Percentiles rank a stretch among this genome's conserved stretches.
Conservation (phyloP, 2,329 filamentous ascomycete genomes). For the Biscogniauxia sp. region DNA sequence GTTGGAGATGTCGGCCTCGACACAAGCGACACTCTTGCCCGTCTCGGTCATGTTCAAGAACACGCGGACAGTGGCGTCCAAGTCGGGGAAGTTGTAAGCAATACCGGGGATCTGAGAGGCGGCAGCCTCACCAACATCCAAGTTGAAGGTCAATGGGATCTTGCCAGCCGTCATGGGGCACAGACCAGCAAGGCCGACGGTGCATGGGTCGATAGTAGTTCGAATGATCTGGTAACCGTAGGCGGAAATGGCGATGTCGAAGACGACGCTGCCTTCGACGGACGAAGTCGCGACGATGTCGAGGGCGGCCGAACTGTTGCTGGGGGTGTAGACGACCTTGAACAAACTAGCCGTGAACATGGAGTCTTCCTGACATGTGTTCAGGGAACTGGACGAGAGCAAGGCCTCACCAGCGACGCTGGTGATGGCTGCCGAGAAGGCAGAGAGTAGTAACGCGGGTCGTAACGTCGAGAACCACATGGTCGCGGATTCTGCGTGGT, state of each 20-base stretch:
- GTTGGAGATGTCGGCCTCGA: slow-evolving; percentile 78
- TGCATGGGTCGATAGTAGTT: slow-evolving; percentile 72
- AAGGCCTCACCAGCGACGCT: slow-evolving; percentile 58
- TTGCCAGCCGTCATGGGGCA: slow-evolving; percentile 89
- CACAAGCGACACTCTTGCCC: slow-evolving; percentile 66
- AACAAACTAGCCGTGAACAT: slow-evolving; percentile 86
- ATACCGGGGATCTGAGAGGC: slow-evolving; percentile 68
- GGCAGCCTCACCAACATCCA: slow-evolving; percentile 54
- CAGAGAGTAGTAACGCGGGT: slow-evolving; percentile 46
- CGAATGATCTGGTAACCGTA: slow-evolving; percentile 77
- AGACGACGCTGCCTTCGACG: slow-evolving; percentile 77
- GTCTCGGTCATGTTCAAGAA: slow-evolving; percentile 64
- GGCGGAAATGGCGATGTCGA: slow-evolving; percentile 72
- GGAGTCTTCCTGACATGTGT: slow-evolving; percentile 79
- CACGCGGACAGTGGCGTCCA: slow-evolving; percentile 75
- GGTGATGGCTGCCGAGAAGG: slow-evolving; percentile 42
- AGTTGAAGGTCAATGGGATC: slow-evolving; percentile 71
- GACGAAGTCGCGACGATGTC: slow-evolving; percentile 78
- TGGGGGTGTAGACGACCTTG: slow-evolving; percentile 76
- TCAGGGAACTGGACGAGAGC: slow-evolving; percentile 80
- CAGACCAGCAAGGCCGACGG: slow-evolving; percentile 65
- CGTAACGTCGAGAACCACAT: slow-evolving; percentile 49
- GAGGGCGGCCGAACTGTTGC: slow-evolving; percentile 70
- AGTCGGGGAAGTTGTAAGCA: slow-evolving; percentile 77
- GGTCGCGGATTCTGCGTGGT: slow-evolving; percentile 19